These are phyloP conservation scores for Phytophthora litchii DNA, from an alignment of 352 stramenopile species.

Conservation along the genomic window DNA sequence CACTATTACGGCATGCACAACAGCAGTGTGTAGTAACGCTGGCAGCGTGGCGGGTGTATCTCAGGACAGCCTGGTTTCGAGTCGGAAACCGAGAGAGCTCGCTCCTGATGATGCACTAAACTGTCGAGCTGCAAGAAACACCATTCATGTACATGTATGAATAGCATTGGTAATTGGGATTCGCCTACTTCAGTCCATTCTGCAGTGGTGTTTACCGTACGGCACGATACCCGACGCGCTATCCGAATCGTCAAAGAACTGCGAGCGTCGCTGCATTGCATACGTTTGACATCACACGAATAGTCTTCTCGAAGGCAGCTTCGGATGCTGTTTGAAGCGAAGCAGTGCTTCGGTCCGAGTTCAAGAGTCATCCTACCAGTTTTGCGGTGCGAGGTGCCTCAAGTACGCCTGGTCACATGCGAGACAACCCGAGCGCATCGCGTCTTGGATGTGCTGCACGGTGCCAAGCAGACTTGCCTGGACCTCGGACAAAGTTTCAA, in stretches of 20 bases:
- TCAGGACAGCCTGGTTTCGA: conserved; percentile 11
- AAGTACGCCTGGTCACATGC: conserved; percentile 26
- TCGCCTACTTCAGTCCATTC: conserved; percentile 2
- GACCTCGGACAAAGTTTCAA: conserved; percentile 9
- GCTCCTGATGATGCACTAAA: conserved; percentile 1
- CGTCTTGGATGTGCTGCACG: conserved; percentile 16
- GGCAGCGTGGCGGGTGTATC: conserved; percentile 8
- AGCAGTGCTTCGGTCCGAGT: not conserved
- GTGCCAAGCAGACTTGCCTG: conserved; percentile 22
- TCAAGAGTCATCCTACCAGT: conserved; percentile 13
- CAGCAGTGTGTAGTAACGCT: conserved; percentile 11
- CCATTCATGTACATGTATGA: conserved; percentile 1
- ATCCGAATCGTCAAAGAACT: conserved; percentile 9
- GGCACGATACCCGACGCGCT: not conserved
- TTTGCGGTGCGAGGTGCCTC: conserved; percentile 8
- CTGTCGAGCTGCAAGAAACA: too few species aligned
- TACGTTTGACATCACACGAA: conserved; percentile 17
- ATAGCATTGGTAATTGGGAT: not conserved
- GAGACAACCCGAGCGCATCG: conserved; percentile 23
- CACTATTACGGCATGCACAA: conserved; percentile 21
- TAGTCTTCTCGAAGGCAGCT: conserved; percentile 7
- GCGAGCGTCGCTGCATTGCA: conserved; percentile 15
- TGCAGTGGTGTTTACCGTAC: conserved; percentile 10
- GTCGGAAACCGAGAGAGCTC: conserved; percentile 1
- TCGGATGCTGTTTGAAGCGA: too few species aligned